These are phyloP conservation scores for Penicillium parvum DNA, from an alignment of 495 filamentous ascomycete genomes.

Conservation along the genomic window DNA sequence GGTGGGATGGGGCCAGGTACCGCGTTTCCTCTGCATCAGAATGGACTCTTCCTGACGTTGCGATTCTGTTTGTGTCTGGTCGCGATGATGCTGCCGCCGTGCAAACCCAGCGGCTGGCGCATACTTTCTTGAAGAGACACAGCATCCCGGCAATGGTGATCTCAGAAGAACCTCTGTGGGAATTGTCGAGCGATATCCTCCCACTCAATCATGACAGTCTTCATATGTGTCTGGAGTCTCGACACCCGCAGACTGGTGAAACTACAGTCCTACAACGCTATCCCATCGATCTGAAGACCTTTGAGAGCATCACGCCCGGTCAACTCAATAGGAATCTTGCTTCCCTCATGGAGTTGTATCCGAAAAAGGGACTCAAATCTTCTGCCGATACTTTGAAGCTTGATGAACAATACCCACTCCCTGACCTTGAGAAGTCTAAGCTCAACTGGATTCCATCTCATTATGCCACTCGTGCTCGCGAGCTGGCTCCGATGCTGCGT, in stretches of 20 bases:
- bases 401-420: slow-evolving; percentile 9
- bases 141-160: slow-evolving; percentile 63
- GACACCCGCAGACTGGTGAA: slow-evolving; percentile 45
- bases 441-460: slow-evolving; percentile 23
- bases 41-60: slow-evolving; percentile 68
- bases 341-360: slow-evolving; percentile 53
- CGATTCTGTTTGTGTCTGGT: slow-evolving; percentile 62
- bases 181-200: slow-evolving; percentile 36
- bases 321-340: slow-evolving; percentile 75
- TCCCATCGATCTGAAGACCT: slow-evolving; percentile 69
- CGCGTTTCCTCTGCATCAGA: slow-evolving; percentile 40
- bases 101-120: slow-evolving; percentile 51
- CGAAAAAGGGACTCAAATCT: slow-evolving; percentile 27
- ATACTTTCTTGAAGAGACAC: slow-evolving; percentile 62
- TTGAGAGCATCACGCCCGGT: slow-evolving; percentile 64
- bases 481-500: slow-evolving; percentile 37
- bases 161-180: slow-evolving; percentile 55
- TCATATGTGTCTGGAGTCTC: slow-evolving; percentile 67
- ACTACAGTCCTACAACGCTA: slow-evolving; percentile 53
- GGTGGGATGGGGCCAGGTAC: slow-evolving; percentile 46
- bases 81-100: slow-evolving; percentile 44
- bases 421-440: slow-evolving; percentile 28
- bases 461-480: slow-evolving; percentile 31
- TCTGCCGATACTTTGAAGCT: slow-evolving; percentile 11
- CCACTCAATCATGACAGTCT: slow-evolving; percentile 51